phyloP scores from a whole-genome alignment of 1,284 basidiomycete genomes.

The Rhodotorula sp. region DNA sequence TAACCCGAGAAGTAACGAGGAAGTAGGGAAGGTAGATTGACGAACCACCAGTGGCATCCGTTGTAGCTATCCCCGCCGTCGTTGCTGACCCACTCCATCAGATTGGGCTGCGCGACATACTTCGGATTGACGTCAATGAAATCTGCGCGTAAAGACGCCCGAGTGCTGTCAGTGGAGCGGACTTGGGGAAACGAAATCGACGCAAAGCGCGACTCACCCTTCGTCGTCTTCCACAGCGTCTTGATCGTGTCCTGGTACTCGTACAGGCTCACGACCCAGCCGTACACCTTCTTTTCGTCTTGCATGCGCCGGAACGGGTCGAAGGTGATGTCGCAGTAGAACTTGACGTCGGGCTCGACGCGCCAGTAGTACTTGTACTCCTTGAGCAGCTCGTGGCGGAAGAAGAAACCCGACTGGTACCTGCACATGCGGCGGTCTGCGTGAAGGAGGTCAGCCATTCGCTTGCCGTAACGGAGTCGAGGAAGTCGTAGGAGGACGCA shows the following conservation, averaged over 20 bases:
- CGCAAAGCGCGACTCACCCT: conserved; percentile 10
- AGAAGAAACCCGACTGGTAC: conserved; percentile 58
- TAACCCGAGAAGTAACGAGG: no score
- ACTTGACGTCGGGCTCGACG: conserved; percentile 57
- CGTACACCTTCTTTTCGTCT: conserved; percentile 24
- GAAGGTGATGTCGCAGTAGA: conserved; percentile 44
- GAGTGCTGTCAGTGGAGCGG: not conserved
- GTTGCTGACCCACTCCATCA: conserved; percentile 72
- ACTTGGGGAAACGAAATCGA: no score
- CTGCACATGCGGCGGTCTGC: conserved; percentile 73
- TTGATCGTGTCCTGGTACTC: conserved; percentile 78
- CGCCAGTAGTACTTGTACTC: conserved; percentile 93
- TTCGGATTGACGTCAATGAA: conserved; percentile 70
- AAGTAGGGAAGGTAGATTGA: not conserved
- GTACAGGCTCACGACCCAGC: conserved; percentile 60
- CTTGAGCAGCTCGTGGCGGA: conserved; percentile 56
- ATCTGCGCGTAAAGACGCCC: conserved; percentile 56
- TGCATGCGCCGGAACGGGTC: conserved; percentile 44
- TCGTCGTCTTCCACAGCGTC: conserved; percentile 63
- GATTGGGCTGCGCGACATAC: conserved; percentile 68
- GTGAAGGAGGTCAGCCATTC: no score
- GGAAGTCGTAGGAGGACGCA: no score
- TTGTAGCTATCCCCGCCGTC: conserved; percentile 61
- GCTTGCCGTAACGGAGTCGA: no score
- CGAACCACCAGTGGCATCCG: conserved; percentile 17